These are phyloP conservation scores for Solanum aculeatissimum DNA, from an alignment of 305 asterid genomes.

Conservation along the genomic window DNA sequence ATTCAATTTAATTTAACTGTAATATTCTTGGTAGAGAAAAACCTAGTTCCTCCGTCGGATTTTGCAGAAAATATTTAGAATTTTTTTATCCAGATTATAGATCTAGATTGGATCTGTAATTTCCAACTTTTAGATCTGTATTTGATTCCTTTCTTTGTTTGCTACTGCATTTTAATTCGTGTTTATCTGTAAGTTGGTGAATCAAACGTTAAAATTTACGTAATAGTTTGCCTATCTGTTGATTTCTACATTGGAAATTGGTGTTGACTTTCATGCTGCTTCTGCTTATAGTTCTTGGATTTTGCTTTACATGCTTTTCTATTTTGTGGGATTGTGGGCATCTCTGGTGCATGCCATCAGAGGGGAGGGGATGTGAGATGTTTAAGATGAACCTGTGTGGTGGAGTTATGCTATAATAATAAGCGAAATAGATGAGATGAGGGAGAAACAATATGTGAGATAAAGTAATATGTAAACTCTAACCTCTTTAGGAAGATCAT, in stretches of 20 bases:
- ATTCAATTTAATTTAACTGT: background rate
- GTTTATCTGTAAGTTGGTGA: background rate
- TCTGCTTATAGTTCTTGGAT: background rate
- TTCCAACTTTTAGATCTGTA: background rate
- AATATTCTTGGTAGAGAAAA: background rate
- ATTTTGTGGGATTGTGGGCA: background rate
- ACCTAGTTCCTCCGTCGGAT: background rate
- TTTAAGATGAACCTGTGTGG: background rate
- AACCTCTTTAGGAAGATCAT: background rate
- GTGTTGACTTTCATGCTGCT: background rate
- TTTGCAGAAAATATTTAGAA: background rate
- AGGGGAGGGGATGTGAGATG: background rate
- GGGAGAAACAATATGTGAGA: background rate
- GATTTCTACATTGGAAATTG: background rate
- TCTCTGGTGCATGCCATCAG: background rate
- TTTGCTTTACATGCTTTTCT: background rate
- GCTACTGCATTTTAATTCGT: background rate
- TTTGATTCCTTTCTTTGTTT: background rate
- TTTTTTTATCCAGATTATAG: background rate
- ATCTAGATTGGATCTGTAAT: constrained; percentile 6
- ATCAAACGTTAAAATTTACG: background rate
- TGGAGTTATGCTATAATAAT: background rate
- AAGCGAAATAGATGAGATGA: background rate
- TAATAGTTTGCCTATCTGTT: background rate
- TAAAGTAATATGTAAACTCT: background rate